Evolutionary conservation across 192 early-diverging fungal species (phyloP), one percentile per base, ranked within the genome.

Genomic region (Coemansia sp.): DNA sequence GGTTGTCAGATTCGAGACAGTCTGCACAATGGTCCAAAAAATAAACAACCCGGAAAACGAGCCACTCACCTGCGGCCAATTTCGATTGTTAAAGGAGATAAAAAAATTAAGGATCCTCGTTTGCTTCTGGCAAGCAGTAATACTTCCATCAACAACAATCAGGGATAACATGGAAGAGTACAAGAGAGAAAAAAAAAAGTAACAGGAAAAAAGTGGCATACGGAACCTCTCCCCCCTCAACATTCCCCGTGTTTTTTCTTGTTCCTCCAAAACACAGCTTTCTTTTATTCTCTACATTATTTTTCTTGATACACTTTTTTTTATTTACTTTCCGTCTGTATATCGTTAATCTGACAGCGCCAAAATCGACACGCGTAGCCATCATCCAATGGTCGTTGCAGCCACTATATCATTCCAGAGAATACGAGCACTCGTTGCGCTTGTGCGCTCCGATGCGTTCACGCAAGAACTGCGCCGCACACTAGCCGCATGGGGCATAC

Each of bases 381-480:
- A 8, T 25, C 5, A 25, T 17, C 11, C 15, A 45, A 52, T 52
- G 49, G 35, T 64, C 10, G 32, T 43, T 57, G 42, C 25, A 25
- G 10, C 33, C 8, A 6, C 45, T n/a, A 48, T 50, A 53, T 32
- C 50, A 17, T 25, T 53, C 48, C 36, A 57, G 36, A 36, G 58
- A 17, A 15, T 41, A 19, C 29, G 48, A 9, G 43, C 20, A 3
- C 11, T 60, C 23, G 13, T 19, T 2, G 69, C 53, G 46, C 36
- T 75, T 35, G 29, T 60, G 34, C 54, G 15, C 40, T 62, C 73
- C 9, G 62, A 10, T 8, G 49, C 55, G n/a, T 81, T 81, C 53
- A 8, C 50, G n/a, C 62, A 25, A 15, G 82, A 83, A 45, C 40
- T 79, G 8, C 11, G 20, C 9, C 74, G 74, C n/a, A 66, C 69